These are phyloP conservation scores for Lumnitzera littorea DNA, from an alignment of 345 rosid genomes.

Conservation along the genomic window DNA sequence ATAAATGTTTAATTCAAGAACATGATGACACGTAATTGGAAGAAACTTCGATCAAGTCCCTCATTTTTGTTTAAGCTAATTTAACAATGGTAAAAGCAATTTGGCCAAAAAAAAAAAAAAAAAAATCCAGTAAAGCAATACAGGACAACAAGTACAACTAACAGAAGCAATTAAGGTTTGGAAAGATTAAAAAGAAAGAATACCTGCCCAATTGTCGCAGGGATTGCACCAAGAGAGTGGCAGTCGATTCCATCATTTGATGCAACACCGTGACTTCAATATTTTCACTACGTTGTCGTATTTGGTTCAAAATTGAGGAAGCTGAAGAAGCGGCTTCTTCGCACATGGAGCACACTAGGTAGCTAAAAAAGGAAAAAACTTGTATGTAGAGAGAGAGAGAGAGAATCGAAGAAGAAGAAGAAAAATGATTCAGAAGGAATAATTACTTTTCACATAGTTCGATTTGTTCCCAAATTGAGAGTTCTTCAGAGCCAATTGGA, in stretches of 20 bases:
- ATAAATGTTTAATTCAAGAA: too few relatives aligned
- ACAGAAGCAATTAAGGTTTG: not conserved
- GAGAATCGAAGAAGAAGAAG: not conserved
- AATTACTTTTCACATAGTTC: constrained; percentile 39
- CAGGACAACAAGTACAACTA: too few relatives aligned
- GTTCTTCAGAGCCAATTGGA: not conserved
- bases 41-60: too few relatives aligned
- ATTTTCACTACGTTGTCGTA: constrained; percentile 14
- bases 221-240: constrained; percentile 82
- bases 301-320: constrained; percentile 38
- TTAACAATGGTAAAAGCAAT: too few relatives aligned
- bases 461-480: constrained; percentile 37
- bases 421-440: too few relatives aligned
- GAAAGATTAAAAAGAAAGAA: not conserved
- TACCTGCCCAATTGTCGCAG: constrained; percentile 58
- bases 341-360: constrained; percentile 68
- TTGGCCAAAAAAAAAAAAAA: too few relatives aligned
- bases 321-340: constrained; percentile 64
- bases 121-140: too few relatives aligned
- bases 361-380: constrained; percentile 26
- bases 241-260: constrained; percentile 59
- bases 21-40: too few relatives aligned
- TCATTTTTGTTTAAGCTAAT: too few relatives aligned
- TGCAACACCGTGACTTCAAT: constrained; percentile 20
- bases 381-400: not conserved